These are phyloP conservation scores for Exophiala aquamarina DNA, from an alignment of 2,329 filamentous ascomycete genomes.

Conservation along the genomic window DNA sequence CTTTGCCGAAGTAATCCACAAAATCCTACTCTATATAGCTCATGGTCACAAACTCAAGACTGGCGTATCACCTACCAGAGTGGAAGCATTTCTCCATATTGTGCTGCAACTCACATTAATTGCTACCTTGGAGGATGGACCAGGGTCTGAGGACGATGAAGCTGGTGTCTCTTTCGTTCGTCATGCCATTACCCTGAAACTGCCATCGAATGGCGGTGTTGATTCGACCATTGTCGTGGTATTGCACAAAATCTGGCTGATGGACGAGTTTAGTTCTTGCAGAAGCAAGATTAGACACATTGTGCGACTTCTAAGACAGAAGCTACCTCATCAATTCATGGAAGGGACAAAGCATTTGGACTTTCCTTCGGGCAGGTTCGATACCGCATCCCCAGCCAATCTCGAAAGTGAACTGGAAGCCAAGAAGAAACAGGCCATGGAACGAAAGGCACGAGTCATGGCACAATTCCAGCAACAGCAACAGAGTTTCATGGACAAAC, in stretches of 20 bases:
- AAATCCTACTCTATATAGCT: slow-evolving; percentile 78
- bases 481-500: slow-evolving; percentile 87
- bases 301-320: slow-evolving; percentile 80
- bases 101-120: slow-evolving; percentile 84
- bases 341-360: slow-evolving; percentile 60
- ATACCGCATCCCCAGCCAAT: slow-evolving; percentile 76
- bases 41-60: slow-evolving; percentile 68
- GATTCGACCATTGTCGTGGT: slow-evolving; percentile 52
- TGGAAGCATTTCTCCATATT: slow-evolving; percentile 90
- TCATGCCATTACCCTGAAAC: slow-evolving; percentile 60
- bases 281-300: slow-evolving; percentile 83
- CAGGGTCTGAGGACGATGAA: slow-evolving; percentile 52
- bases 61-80: slow-evolving; percentile 73
- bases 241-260: slow-evolving; percentile 55
- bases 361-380: slow-evolving; percentile 73
- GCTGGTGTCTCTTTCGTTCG: slow-evolving; percentile 68
- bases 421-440: slow-evolving; percentile 88
- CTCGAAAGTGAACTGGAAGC: slow-evolving; percentile 63
- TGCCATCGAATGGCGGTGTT: slow-evolving; percentile 30
- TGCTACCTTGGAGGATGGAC: slow-evolving; percentile 77
- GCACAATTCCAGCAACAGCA: slow-evolving; percentile 98
- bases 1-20: slow-evolving; percentile 88
- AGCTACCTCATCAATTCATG: slow-evolving; percentile 71
- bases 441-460: slow-evolving; percentile 91
- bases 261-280: slow-evolving; percentile 76